Base-by-base conservation (phyloP, 495 filamentous ascomycete species). In the Penicillium herquei region DNA sequence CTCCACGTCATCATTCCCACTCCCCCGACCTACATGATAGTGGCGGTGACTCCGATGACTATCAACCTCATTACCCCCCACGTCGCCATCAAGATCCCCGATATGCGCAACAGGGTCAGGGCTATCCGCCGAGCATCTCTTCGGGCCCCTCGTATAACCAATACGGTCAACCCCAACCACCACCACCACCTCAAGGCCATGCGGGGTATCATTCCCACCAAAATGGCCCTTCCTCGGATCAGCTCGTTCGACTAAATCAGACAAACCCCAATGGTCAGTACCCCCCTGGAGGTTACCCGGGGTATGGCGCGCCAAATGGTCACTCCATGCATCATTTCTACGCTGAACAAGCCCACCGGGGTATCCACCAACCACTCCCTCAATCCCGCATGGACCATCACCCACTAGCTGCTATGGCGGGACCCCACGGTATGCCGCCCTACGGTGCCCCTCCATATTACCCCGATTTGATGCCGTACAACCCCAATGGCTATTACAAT, bases 401-500 rank as follows among this genome's bases (percentile, higher is more conserved):
- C 54, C 63, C 58, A 42, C 16, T 48, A 26, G 30, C 46, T 0
- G 7, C 46, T 49, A 37, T 13, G 12, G 8, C 21, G 37, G 62
- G 56, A 18, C 54, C 69, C 4, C 70, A 72, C 61, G 63, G 60
- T 5, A 35, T 44, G 10, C 50, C 66, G 16, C 33, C 57, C 12
- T 34, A 64, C 2, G 69, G 65, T 54, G 74, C 65, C 7, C 55
- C 72, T 32, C 69, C 72, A 8, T 57, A 70, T 46, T 55, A 54
- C 9, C 80, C 83, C 39, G 81, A 84, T 17, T 51, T 84, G 54
- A 74, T 84, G 57, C 69, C 75, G 6, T 84, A 81, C 54, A 64
- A 62, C 17, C 67, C 66, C 49, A 62, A 64, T 30, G 65, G 55
- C 3, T 82, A 76, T n/a, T 81, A 78, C 51, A 71, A 70, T 12